Conservation (phyloP, 441 rosid species). For the Populus trichocarpa region DNA sequence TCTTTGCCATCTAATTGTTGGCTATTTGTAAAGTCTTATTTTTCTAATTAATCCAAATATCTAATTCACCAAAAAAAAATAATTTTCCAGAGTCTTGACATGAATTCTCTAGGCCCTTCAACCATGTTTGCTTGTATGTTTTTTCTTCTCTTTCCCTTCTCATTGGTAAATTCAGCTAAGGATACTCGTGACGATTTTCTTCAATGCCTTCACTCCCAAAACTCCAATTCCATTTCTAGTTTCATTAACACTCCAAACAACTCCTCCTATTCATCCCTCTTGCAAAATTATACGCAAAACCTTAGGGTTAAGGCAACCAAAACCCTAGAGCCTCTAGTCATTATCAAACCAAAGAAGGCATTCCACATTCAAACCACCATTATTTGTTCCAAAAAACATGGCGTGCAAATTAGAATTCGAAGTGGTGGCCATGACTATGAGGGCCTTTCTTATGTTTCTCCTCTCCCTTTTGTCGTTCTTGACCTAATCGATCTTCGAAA, state of each 20-base stretch:
- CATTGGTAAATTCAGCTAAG: not conserved
- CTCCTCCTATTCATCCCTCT: constrained; percentile 18
- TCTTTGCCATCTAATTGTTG: not conserved
- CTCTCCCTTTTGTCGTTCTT: constrained; percentile 39
- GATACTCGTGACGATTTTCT: not conserved
- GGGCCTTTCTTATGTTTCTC: constrained; percentile 22
- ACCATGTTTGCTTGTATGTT: not conserved
- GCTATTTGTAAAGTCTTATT: not conserved
- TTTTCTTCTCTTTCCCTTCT: not conserved
- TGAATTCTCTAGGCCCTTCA: not conserved
- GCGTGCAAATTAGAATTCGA: constrained; percentile 26
- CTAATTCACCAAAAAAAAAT: not conserved
- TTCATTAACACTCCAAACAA: constrained; percentile 10
- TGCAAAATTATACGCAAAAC: constrained; percentile 19
- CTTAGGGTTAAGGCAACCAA: constrained; percentile 29
- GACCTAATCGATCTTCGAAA: constrained; percentile 47
- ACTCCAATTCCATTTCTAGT: constrained; percentile 1
- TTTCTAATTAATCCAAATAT: not conserved
- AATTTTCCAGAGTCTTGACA: not conserved
- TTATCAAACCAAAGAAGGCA: constrained; percentile 22
- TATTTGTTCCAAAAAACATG: constrained; percentile 17
- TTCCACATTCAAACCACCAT: constrained; percentile 27
- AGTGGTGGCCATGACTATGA: not conserved
- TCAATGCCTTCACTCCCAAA: constrained; percentile 2
- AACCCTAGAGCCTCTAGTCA: not conserved